Evolutionary conservation across 78 protist genomes (phyloP), one percentile per base, ranked within the genome.

Genomic region (Anaeramoeba ignava): DNA sequence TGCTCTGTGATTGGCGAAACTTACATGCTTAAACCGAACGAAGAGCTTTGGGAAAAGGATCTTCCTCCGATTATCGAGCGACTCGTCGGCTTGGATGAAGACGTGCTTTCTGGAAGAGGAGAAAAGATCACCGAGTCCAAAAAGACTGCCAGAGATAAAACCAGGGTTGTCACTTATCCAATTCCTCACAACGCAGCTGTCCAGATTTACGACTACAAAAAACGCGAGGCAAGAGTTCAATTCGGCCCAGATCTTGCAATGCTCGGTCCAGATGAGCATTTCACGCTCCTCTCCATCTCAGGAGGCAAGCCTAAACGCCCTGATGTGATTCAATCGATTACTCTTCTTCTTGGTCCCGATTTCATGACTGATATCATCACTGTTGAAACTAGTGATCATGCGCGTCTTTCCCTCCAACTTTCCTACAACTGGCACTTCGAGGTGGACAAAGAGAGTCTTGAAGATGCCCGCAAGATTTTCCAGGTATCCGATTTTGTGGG

Each of bases 221-320:
- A 78, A 90, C 90, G 93, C 36, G n/a, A 85, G 88, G 68, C 94
- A 2, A 92, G 97, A 82, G 90, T 94, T 41, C 91, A 84, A 31
- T 89, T 93, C 40, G 98, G 98, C 68, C 98, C 98, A 34, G 95
- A 90, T 78, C 88, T 93, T 27, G 94, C 91, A 36, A 90, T 93
- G 94, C 90, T 95, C 33, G 91, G 85, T 38, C 95, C 96, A 78
- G 95, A 93, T 79, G 96, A 95, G 91, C 90, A 91, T 78, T 92
- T 95, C 84, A 93, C 94, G n/a, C 86, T 85, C 79, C 86, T 95
- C 38, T 85, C 89, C n/a, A 87, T 95, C 42, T 87, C 93, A 37
- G 98, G 95, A 54, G 96, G 89, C 85, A 93, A 89, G 89, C 98
- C 98, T 67, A 95, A 95, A 93, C 38, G 86, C 41, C 94, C 96